These are phyloP conservation scores for Guyanaporus albipodus DNA, from an alignment of 768 basidiomycete species.

Conservation along the genomic window DNA sequence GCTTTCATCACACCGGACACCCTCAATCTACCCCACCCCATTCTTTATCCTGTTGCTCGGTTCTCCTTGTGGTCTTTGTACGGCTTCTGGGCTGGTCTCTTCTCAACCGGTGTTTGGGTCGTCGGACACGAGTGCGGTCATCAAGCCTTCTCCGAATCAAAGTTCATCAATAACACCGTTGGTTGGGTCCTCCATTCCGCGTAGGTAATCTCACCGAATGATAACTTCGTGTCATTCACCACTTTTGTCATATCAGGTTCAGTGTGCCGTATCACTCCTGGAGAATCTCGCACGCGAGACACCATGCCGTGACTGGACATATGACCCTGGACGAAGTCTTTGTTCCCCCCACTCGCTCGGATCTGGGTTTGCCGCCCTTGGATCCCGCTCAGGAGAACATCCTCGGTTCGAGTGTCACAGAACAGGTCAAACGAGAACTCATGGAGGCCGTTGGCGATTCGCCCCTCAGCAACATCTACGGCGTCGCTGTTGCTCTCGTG, in stretches of 20 bases:
- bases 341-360: slow-evolving; percentile 84
- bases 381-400: slow-evolving; percentile 65
- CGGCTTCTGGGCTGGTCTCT: slow-evolving; percentile 77
- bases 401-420: slow-evolving; percentile 58
- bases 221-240: no score
- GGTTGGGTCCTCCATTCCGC: slow-evolving; percentile 91
- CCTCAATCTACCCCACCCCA: slow-evolving; percentile 54
- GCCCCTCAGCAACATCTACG: slow-evolving; percentile 64
- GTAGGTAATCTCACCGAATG: slow-evolving; percentile 53
- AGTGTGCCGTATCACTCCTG: slow-evolving; percentile 97
- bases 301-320: slow-evolving; percentile 93
- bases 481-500: slow-evolving; percentile 58
- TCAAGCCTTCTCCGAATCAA: slow-evolving; percentile 92
- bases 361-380: slow-evolving; percentile 60
- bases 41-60: slow-evolving; percentile 57
- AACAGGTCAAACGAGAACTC: slow-evolving; percentile 67
- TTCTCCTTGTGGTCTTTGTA: slow-evolving; percentile 78
- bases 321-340: slow-evolving; percentile 96
- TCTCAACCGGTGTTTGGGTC: slow-evolving; percentile 92
- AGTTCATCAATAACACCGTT: slow-evolving; percentile 85
- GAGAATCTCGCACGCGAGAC: slow-evolving; percentile 91
- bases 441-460: slow-evolving; percentile 90
- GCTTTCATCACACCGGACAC: slow-evolving; percentile 52
- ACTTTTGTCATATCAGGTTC: slow-evolving; percentile 56
- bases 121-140: slow-evolving; percentile 95